Evolutionary conservation across 2,329 filamentous ascomycete genomes (phyloP), one percentile per base, ranked within the genome.

Genomic region (Dactylellina cionopaga): DNA sequence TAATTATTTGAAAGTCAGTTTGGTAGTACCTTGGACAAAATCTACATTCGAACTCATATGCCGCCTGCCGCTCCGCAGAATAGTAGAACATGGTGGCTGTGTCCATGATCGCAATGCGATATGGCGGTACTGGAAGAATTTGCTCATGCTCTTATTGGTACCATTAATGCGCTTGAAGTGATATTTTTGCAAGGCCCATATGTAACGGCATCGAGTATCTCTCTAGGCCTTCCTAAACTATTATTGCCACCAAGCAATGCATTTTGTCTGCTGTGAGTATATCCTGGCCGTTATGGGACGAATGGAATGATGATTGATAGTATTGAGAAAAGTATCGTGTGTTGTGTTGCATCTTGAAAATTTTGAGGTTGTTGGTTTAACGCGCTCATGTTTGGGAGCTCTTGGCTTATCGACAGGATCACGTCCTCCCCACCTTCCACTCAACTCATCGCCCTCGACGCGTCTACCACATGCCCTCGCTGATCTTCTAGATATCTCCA

Each of bases 301-400:
- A 35, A 11, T 24, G 35, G 17, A 24, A n/a, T 41, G 35, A 44
- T 33, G 41, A 33, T 31, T 43, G 10, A 29, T 10, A 33, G 43
- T 31, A 15, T 35, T 63, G 39, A 29, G 11, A n/a, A 24, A 43
- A 33, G 43, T 31, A 33, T 33, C 11, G 29, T 72, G 52, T 44
- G 59, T 73, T 73, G 60, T 29, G 59, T 72, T 72, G 68, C 44
- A 72, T 65, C 52, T 59, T 62, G 69, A 55, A 73, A 73, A 66
- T 55, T 66, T 73, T 54, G 59, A 62, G 49, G 59, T 51, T 72
- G 56, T 47, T n/a, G 41, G 44, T 33, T 43, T 47, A 44, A 52
- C 52, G 59, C 68, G 59, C 39, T 17, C 29, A 31, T 66, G 69
- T 64, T 65, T 73, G 55, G 49, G 41, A 22, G 58, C 24, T 47